Conservation (phyloP, 768 basidiomycete species). For the Leucogyrophana mollusca region DNA sequence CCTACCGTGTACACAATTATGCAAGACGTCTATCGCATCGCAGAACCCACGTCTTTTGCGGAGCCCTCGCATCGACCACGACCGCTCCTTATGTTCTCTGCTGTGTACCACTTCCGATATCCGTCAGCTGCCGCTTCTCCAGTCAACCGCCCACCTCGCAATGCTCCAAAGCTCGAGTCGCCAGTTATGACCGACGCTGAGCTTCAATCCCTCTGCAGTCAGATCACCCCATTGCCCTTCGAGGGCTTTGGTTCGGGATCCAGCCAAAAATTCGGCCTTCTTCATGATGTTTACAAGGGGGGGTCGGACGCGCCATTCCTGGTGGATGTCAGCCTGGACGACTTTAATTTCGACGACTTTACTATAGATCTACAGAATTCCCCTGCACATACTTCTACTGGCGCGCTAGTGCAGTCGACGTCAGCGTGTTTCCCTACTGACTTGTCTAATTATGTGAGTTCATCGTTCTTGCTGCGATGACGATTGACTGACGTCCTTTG, state of each 20-base stretch:
- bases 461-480: not conserved
- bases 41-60: conserved; percentile 21
- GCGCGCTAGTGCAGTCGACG: conserved; percentile 9
- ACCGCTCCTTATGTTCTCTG: conserved; percentile 47
- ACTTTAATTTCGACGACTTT: conserved; percentile 25
- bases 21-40: conserved; percentile 52
- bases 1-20: conserved; percentile 64
- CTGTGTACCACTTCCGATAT: conserved; percentile 57
- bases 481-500: too few relatives aligned
- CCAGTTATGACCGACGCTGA: conserved; percentile 16
- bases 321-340: conserved; percentile 27
- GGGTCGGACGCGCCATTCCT: conserved; percentile 28
- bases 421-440: conserved; percentile 29
- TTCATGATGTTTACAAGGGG: conserved; percentile 16
- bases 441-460: conserved; percentile 34
- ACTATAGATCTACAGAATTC: conserved; percentile 9
- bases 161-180: conserved; percentile 9
- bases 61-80: conserved; percentile 19
- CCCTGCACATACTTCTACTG: conserved; percentile 10
- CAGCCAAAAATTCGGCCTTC: not conserved
- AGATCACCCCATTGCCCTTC: conserved; percentile 7
- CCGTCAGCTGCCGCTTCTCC: conserved; percentile 12
- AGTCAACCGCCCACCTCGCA: conserved; percentile 10
- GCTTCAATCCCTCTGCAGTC: conserved; percentile 1
- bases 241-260: not conserved